Evolutionary conservation across 2,329 filamentous ascomycete genomes (phyloP).

Genomic region (Emmonsiellopsis sp.): DNA sequence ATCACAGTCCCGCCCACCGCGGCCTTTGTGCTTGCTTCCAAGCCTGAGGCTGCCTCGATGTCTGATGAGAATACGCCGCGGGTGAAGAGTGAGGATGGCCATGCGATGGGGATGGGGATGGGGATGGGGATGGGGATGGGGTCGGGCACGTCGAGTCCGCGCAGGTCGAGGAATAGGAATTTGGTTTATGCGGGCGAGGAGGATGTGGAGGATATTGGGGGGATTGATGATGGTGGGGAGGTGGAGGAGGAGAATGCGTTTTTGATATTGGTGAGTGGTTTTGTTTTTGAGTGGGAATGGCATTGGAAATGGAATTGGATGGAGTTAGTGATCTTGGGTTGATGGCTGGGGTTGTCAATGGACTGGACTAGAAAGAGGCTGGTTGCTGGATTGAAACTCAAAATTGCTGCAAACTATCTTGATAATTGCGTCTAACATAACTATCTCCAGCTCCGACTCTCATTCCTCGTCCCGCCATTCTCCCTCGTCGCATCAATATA

Average conservation of each 20-base stretch:
- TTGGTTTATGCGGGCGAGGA: constrained; percentile 21
- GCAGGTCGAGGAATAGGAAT: constrained; percentile 11
- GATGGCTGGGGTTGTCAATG: too few species aligned
- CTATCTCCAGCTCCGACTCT: constrained; percentile 19
- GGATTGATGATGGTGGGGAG: constrained; percentile 17
- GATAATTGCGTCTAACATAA: too few species aligned
- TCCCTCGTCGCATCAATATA: constrained; percentile 47
- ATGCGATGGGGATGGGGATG: background rate
- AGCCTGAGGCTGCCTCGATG: too few species aligned
- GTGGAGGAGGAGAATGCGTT: constrained; percentile 32
- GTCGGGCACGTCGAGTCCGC: constrained; percentile 1
- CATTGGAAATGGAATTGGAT: background rate
- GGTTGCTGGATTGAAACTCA: too few species aligned
- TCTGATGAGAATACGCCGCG: too few species aligned
- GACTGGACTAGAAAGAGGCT: too few species aligned
- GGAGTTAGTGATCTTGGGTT: too few species aligned
- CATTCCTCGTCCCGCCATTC: constrained; percentile 42
- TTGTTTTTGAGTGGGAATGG: background rate
- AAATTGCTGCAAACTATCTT: too few species aligned
- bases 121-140: background rate
- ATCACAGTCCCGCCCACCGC: background rate
- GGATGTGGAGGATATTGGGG: constrained; percentile 11
- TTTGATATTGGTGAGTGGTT: constrained; percentile 31
- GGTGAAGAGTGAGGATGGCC: background rate
- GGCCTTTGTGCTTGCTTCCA: background rate